Evolutionary conservation across 2,329 filamentous ascomycete genomes (phyloP).

Genomic region (Chaetomium sp.): DNA sequence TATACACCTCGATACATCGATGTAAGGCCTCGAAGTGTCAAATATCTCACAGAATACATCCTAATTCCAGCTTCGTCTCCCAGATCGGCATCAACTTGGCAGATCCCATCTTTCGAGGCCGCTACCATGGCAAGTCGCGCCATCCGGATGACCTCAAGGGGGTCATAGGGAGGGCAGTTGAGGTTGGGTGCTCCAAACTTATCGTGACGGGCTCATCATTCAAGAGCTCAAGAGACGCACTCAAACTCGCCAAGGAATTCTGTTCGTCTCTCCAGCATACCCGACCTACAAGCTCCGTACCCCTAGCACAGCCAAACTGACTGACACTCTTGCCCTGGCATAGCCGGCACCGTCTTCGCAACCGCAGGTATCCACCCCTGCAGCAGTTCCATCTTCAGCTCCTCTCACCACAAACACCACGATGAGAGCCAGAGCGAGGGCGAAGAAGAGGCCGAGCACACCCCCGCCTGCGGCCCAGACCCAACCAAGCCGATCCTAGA

Average conservation of each 20-base stretch:
- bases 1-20: constrained; percentile 62
- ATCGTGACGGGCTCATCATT: constrained; percentile 93
- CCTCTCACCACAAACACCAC: constrained; percentile 48
- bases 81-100: constrained; percentile 94
- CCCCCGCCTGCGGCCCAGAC: constrained; percentile 57
- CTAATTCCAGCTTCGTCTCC: not conserved
- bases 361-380: constrained; percentile 96
- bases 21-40: constrained; percentile 47
- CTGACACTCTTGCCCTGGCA: not conserved
- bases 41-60: not conserved
- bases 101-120: constrained; percentile 84
- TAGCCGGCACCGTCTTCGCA: constrained; percentile 80
- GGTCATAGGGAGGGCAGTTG: constrained; percentile 75
- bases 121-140: constrained; percentile 76
- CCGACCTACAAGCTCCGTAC: not conserved
- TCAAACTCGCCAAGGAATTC: constrained; percentile 30
- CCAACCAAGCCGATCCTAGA: constrained; percentile 52
- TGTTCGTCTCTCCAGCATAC: constrained; percentile 19
- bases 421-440: constrained; percentile 47
- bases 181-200: constrained; percentile 82
- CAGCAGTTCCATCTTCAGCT: constrained; percentile 76
- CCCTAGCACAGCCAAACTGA: not conserved
- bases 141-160: constrained; percentile 74
- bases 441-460: constrained; percentile 45
- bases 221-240: constrained; percentile 65